phyloP scores from a whole-genome alignment of 2,329 filamentous ascomycete species.

The Calonectria crousiana region DNA sequence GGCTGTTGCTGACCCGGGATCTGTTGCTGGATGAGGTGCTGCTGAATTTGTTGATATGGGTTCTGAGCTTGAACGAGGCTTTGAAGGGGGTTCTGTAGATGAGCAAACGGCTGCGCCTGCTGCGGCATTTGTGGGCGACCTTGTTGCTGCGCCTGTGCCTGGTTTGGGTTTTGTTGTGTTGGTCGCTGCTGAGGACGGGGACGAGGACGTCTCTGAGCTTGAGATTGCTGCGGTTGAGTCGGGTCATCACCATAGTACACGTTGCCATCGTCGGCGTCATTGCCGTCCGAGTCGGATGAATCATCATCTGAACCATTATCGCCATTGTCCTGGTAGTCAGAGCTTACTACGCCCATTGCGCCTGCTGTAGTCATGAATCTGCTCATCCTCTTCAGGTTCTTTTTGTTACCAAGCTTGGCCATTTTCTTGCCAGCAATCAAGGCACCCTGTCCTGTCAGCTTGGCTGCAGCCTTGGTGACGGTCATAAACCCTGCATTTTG shows the following conservation, averaged over 20 bases:
- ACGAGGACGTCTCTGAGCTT: not conserved
- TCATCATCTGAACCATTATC: conserved; percentile 1
- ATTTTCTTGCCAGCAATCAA: conserved; percentile 34
- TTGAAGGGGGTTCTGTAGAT: not conserved
- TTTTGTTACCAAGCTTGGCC: conserved; percentile 44
- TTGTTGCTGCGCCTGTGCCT: not conserved
- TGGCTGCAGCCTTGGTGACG: conserved; percentile 39
- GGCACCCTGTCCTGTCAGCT: not conserved
- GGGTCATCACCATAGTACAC: conserved; percentile 4
- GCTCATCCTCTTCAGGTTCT: conserved; percentile 41
- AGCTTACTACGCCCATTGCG: not conserved
- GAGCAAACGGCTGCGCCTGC: not conserved
- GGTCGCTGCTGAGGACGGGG: not conserved
- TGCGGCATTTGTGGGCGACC: not conserved
- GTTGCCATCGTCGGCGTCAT: conserved; percentile 8
- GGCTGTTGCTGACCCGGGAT: not conserved
- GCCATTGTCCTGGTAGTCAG: conserved; percentile 21
- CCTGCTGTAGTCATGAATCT: conserved; percentile 30
- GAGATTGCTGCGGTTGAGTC: conserved; percentile 9
- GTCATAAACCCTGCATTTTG: conserved; percentile 23
- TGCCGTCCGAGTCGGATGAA: conserved; percentile 24
- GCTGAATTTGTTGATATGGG: not conserved
- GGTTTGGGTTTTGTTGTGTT: not conserved
- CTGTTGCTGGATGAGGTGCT: not conserved
- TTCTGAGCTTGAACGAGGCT: not conserved